Evolutionary conservation across 345 rosid species (phyloP).

Genomic region (Cardamine occulta): DNA sequence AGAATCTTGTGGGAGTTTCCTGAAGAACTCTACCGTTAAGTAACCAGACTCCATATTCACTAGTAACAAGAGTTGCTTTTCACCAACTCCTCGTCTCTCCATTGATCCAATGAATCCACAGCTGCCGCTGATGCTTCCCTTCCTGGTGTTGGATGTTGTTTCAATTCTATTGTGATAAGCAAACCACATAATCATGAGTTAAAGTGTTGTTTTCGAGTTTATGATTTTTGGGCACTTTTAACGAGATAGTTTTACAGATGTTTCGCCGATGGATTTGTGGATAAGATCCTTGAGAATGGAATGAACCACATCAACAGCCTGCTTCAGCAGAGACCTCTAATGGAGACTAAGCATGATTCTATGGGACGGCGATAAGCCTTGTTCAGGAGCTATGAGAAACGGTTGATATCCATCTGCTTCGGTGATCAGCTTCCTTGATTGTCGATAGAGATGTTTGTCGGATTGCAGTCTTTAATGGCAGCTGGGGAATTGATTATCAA

Average conservation of each 20-base stretch:
- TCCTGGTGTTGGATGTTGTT: conserved; percentile 85
- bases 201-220: not conserved
- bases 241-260: conserved; percentile 54
- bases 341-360: conserved; percentile 77
- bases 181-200: not conserved
- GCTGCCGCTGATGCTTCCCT: conserved; percentile 89
- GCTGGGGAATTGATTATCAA: conserved; percentile 91
- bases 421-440: conserved; percentile 79
- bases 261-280: conserved; percentile 73
- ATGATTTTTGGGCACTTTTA: not conserved
- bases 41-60: conserved; percentile 95
- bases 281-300: conserved; percentile 83
- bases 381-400: conserved; percentile 96
- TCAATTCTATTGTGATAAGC: conserved; percentile 59
- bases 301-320: conserved; percentile 95
- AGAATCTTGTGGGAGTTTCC: conserved; percentile 93
- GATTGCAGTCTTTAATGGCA: conserved; percentile 88
- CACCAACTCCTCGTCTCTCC: conserved; percentile 94
- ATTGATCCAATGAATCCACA: conserved; percentile 76
- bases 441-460: conserved; percentile 87
- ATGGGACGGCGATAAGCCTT: conserved; percentile 96
- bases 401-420: conserved; percentile 99
- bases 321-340: conserved; percentile 97
- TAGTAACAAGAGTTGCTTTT: conserved; percentile 78
- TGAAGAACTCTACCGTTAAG: conserved; percentile 91